phyloP scores from a whole-genome alignment of 371 early-diverging fungal species.

The Mucor indicus region DNA sequence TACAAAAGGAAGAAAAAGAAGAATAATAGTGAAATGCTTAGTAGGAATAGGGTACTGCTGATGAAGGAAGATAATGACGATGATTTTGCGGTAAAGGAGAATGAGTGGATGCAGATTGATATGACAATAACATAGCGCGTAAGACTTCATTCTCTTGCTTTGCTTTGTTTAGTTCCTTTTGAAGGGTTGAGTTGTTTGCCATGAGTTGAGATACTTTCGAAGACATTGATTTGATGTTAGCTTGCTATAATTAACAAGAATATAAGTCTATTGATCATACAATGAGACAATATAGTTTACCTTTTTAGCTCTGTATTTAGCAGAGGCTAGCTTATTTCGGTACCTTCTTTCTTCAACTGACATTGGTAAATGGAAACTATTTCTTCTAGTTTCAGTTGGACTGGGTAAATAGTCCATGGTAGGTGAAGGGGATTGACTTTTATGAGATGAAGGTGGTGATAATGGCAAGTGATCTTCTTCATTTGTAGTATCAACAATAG shows the following conservation, averaged over 20 bases:
- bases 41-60: no score
- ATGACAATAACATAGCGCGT: conserved; percentile 12
- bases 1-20: no score
- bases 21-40: no score
- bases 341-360: conserved; percentile 18
- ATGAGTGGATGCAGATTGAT: not conserved
- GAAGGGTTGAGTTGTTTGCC: conserved; percentile 9
- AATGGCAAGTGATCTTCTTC: conserved; percentile 11
- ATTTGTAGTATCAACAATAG: conserved; percentile 20
- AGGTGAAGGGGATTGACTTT: conserved; percentile 20
- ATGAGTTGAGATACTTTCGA: conserved; percentile 13
- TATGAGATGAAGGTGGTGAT: conserved; percentile 26
- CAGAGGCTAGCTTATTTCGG: conserved; percentile 24
- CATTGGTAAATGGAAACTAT: conserved; percentile 16
- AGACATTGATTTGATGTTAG: conserved; percentile 20
- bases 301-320: conserved; percentile 27
- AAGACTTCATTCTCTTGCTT: conserved; percentile 24
- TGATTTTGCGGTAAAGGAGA: not conserved
- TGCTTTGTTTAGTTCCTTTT: conserved; percentile 12
- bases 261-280: not conserved
- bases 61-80: no score
- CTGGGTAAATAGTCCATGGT: not conserved
- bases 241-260: conserved; percentile 10
- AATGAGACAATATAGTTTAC: not conserved
- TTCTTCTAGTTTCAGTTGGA: conserved; percentile 8